Evolutionary conservation across 768 basidiomycete genomes (phyloP).

Genomic region (Trametes maxima): DNA sequence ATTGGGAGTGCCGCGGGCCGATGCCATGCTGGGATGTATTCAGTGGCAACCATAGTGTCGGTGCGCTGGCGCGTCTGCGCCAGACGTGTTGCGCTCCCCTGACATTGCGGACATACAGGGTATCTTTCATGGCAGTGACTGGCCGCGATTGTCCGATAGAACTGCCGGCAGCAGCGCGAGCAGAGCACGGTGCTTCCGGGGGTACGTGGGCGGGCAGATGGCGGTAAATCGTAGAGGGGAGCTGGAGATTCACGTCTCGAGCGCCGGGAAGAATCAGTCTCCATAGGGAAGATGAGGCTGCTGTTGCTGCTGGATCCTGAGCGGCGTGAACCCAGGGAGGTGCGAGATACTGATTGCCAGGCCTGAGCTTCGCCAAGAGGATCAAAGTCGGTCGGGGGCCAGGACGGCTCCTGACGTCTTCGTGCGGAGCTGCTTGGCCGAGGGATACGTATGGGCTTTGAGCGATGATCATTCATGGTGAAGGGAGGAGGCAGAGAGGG

Average conservation of each 20-base stretch:
- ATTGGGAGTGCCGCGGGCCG: not conserved
- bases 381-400: not conserved
- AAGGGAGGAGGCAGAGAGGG: not conserved
- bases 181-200: not conserved
- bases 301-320: conserved; percentile 2
- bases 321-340: not conserved
- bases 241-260: not conserved
- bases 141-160: not conserved
- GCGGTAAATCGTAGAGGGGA: conserved; percentile 8
- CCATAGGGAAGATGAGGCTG: conserved; percentile 17
- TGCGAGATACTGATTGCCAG: not conserved
- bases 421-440: not conserved
- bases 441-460: conserved; percentile 3
- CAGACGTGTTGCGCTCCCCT: not conserved
- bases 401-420: not conserved
- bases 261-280: conserved; percentile 1
- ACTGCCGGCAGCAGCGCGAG: not conserved
- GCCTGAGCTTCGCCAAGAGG: not conserved
- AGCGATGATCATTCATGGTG: not conserved
- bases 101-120: not conserved
- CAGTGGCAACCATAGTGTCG: not conserved
- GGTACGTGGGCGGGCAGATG: not conserved
- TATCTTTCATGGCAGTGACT: not conserved
- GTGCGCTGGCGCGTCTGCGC: not conserved
- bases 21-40: conserved; percentile 14